Evolutionary conservation across 208 protist species (phyloP).

Genomic region (Wallacemonas sp.): DNA sequence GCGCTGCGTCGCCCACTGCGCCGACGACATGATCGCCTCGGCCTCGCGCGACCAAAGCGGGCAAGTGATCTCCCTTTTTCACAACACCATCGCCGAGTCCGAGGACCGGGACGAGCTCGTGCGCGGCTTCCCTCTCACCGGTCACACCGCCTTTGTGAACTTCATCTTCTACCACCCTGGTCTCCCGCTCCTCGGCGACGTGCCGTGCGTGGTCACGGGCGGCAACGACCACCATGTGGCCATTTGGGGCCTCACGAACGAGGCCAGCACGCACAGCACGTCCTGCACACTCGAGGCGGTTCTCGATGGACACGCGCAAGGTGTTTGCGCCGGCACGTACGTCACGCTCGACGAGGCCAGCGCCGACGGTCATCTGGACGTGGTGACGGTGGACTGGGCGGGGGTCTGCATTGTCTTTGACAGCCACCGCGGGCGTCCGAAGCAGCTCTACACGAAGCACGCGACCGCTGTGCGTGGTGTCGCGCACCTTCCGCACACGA

Average conservation of each 20-base stretch:
- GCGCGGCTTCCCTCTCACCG: slow-evolving; percentile 34
- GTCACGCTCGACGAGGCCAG: slow-evolving; percentile 15
- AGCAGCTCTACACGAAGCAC: slow-evolving; percentile 61
- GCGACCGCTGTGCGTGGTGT: slow-evolving; percentile 63
- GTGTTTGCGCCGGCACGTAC: slow-evolving; percentile 59
- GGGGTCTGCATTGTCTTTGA: slow-evolving; percentile 71
- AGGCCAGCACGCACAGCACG: background rate
- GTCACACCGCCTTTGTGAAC: slow-evolving; percentile 85
- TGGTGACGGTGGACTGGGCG: slow-evolving; percentile 80
- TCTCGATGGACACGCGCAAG: slow-evolving; percentile 62
- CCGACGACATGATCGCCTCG: slow-evolving; percentile 7
- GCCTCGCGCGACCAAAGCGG: slow-evolving; percentile 69
- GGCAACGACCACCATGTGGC: slow-evolving; percentile 78
- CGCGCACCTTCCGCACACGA: slow-evolving; percentile 53
- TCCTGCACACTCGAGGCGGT: slow-evolving; percentile 56
- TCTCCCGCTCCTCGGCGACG: slow-evolving; percentile 31
- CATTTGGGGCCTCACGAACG: slow-evolving; percentile 50
- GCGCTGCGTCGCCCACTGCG: slow-evolving; percentile 40
- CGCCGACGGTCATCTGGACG: slow-evolving; percentile 31
- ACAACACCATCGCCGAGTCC: slow-evolving; percentile 18
- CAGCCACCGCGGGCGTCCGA: slow-evolving; percentile 42
- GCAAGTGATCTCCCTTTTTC: slow-evolving; percentile 28
- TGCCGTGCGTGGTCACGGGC: slow-evolving; percentile 64
- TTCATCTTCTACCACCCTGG: slow-evolving; percentile 62
- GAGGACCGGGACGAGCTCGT: slow-evolving; percentile 19